Percentiles rank a stretch among this genome's conserved stretches.
Evolutionary conservation across 768 basidiomycete genomes (phyloP).

Genomic region (Xerocomus spinulosus): DNA sequence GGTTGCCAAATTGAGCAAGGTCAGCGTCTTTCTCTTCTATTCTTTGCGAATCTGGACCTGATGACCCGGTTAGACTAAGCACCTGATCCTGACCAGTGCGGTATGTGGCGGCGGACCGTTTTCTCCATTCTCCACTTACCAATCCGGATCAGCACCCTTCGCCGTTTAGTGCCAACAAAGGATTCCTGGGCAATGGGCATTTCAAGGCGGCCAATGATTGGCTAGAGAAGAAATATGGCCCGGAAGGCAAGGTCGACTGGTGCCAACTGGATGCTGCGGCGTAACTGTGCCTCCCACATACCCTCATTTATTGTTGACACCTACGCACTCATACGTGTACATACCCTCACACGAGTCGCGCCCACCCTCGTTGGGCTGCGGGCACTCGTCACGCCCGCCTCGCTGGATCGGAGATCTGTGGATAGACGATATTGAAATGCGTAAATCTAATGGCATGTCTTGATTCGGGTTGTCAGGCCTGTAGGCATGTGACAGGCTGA

Average conservation of each 20-base stretch:
- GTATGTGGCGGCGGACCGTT: constrained; percentile 42
- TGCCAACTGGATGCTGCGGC: constrained; percentile 39
- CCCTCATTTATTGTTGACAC: constrained; percentile 30
- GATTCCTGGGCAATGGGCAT: constrained; percentile 87
- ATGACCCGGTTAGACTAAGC: constrained; percentile 55
- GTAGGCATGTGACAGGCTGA: constrained; percentile 8
- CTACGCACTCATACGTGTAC: constrained; percentile 16
- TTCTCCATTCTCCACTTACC: constrained; percentile 25
- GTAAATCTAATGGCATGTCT: constrained; percentile 11
- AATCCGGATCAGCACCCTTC: constrained; percentile 67
- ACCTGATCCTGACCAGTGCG: constrained; percentile 72
- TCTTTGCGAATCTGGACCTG: constrained; percentile 16
- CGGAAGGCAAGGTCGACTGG: constrained; percentile 71
- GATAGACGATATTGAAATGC: constrained; percentile 26
- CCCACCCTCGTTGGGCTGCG: constrained; percentile 16
- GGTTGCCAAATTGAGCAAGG: constrained; percentile 71
- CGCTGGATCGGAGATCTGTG: constrained; percentile 21
- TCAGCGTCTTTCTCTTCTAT: constrained; percentile 28
- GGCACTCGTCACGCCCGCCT: constrained; percentile 10
- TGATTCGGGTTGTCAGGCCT: constrained; percentile 9
- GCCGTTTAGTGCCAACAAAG: constrained; percentile 69
- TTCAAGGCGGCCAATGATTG: constrained; percentile 86
- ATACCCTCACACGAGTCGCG: constrained; percentile 13
- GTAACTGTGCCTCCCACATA: constrained; percentile 13
- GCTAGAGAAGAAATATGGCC: constrained; percentile 75